phyloP scores from a whole-genome alignment of 2,329 filamentous ascomycete species.

The Alternaria atra region DNA sequence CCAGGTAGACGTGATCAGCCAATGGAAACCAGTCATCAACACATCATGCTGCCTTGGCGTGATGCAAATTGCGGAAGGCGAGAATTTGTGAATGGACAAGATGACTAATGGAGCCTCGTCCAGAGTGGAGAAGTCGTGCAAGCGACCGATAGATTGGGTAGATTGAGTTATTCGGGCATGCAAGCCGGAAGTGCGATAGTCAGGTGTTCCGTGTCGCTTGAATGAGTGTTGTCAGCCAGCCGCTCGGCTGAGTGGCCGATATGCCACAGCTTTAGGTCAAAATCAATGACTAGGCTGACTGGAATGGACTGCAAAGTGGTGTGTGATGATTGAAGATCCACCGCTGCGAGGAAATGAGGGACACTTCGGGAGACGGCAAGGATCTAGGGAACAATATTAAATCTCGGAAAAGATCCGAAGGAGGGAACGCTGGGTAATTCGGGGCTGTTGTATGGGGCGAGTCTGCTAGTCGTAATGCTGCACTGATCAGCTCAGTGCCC shows the following conservation, averaged over 20 bases:
- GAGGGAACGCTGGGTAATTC: constrained; percentile 20
- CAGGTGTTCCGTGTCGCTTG: constrained; percentile 40
- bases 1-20: constrained; percentile 26
- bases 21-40: constrained; percentile 35
- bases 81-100: constrained; percentile 15
- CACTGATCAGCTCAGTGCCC: constrained; percentile 40
- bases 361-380: constrained; percentile 28
- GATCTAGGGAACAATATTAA: constrained; percentile 25
- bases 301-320: constrained; percentile 17
- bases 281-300: constrained; percentile 11
- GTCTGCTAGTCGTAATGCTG: constrained; percentile 38
- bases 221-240: constrained; percentile 31
- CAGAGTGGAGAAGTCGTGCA: constrained; percentile 38
- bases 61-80: constrained; percentile 18
- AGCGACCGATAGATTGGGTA: constrained; percentile 32
- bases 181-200: constrained; percentile 31
- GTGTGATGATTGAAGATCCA: constrained; percentile 27
- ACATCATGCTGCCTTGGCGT: constrained; percentile 38
- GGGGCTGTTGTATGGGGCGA: constrained; percentile 22
- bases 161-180: constrained; percentile 32
- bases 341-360: constrained; percentile 29
- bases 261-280: constrained; percentile 23
- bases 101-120: constrained; percentile 37
- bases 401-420: constrained; percentile 27
- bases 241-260: constrained; percentile 19